Evolutionary conservation across 1,139 yeast genomes (phyloP).

Genomic region (Diutina sp.): DNA sequence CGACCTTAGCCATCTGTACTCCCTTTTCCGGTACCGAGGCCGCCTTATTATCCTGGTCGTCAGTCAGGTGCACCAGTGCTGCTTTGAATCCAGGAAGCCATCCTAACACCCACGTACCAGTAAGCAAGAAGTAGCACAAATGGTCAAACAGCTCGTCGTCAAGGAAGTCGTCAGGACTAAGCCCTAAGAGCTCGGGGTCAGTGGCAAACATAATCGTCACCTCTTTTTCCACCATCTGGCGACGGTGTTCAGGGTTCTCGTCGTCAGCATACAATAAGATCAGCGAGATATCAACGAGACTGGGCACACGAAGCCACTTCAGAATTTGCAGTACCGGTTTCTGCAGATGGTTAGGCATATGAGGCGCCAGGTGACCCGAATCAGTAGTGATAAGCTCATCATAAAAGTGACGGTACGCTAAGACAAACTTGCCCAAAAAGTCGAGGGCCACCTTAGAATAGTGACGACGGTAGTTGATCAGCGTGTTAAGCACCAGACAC

Average conservation of each 20-base stretch:
- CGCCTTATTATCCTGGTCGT: not conserved
- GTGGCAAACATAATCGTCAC: conserved; percentile 19
- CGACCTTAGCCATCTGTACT: conserved; percentile 17
- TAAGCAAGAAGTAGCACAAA: conserved; percentile 33
- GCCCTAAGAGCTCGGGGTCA: conserved; percentile 11
- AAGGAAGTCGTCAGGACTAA: conserved; percentile 28
- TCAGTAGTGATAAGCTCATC: conserved; percentile 13
- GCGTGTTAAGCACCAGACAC: conserved; percentile 47
- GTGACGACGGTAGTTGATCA: conserved; percentile 40
- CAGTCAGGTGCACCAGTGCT: not conserved
- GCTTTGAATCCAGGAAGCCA: conserved; percentile 40
- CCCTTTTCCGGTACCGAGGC: conserved; percentile 3
- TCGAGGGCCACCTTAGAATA: conserved; percentile 33
- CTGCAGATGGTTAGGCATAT: conserved; percentile 7
- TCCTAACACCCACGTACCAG: conserved; percentile 34
- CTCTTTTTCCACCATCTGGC: conserved; percentile 18
- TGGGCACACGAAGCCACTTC: conserved; percentile 30
- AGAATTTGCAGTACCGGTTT: conserved; percentile 21
- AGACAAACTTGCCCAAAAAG: conserved; percentile 19
- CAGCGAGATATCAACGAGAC: conserved; percentile 21
- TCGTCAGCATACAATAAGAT: conserved; percentile 11
- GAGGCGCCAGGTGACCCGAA: conserved; percentile 4
- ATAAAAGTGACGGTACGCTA: conserved; percentile 18
- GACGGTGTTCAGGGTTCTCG: conserved; percentile 6
- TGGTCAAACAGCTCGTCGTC: conserved; percentile 34